Base-by-base conservation (phyloP, 768 basidiomycete genomes). In the Boletus fagicola region DNA sequence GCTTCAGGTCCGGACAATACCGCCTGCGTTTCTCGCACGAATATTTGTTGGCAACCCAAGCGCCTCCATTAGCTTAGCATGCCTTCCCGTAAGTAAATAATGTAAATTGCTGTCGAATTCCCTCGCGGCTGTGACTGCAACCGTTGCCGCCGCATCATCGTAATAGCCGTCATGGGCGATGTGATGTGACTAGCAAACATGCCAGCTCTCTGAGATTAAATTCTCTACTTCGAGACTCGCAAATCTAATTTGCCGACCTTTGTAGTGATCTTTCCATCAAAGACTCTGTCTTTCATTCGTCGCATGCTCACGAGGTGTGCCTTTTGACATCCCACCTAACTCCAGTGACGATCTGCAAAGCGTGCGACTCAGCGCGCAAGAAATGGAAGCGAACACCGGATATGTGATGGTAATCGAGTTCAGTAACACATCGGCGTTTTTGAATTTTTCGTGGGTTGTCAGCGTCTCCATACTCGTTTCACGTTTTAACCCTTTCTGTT, bases 401-500 rank as follows among this genome's bases (percentile, higher is more conserved):
- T 43, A 35, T 28, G 47, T 56, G 50, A 54, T 57, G 16, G 44
- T 31, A 53, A 64, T 56, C 54, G 44, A 31, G 30, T 58, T 26
- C 53, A 57, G 53, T 51, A 56, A 55, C 57, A 31, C 49, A 5
- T 54, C 65, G 55, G 66, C 49, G 16, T 33, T 58, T 62, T 57
- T 53, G 26, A 35, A 56, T 30, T 28, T 59, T 28, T 51, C 45
- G 31, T 57, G 36, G 51, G 35, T 53, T 68, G 66, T 56, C 62
- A 55, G 31, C 8, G 55, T 56, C 60, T 68, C 66, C 65, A 68
- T 68, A 60, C 60, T 44, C 64, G 67, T 68, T 67, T 67, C 65
- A 67, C 54, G 48, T 60, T 52, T 33, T 35, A 51, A 56, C 59
- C 62, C 59, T 65, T 67, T 61, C 49, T 50, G 24, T 47, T 49